Conservation (phyloP, 495 filamentous ascomycete genomes). For the Annulohypoxylon bovei region DNA sequence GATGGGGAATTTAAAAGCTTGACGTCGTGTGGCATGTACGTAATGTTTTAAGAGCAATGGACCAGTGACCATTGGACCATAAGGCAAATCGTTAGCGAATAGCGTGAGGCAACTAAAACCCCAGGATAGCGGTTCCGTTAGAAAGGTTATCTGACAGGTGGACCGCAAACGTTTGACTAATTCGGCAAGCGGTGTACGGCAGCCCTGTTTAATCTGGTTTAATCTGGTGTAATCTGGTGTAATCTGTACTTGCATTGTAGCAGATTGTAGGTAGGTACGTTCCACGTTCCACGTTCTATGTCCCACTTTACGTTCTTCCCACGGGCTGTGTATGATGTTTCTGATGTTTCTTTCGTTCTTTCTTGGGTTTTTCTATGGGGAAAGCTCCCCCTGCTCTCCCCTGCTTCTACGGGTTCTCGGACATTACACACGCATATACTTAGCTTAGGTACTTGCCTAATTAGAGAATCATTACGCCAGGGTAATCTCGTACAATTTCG, state of each 20-base stretch:
- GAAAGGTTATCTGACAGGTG: constrained; percentile 1
- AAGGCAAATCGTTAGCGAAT: constrained; percentile 12
- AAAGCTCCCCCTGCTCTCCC: constrained; percentile 23
- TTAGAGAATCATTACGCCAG: constrained; percentile 25
- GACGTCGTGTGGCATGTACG: constrained; percentile 27
- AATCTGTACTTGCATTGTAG: not conserved
- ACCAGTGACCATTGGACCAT: not conserved
- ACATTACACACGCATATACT: constrained; percentile 28
- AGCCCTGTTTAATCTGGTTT: constrained; percentile 2
- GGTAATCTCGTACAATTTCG: constrained; percentile 27
- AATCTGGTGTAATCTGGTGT: not conserved
- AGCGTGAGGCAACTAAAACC: constrained; percentile 10
- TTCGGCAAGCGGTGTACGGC: not conserved
- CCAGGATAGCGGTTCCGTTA: constrained; percentile 17
- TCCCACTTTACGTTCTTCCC: constrained; percentile 8
- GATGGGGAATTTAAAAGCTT: not conserved
- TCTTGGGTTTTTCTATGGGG: constrained; percentile 16
- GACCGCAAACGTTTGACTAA: constrained; percentile 27
- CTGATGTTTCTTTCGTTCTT: not conserved
- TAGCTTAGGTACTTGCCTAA: constrained; percentile 38
- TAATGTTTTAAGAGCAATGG: constrained; percentile 22
- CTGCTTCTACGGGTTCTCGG: constrained; percentile 29
- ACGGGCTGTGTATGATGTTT: constrained; percentile 4
- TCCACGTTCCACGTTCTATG: not conserved
- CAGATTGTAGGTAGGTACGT: not conserved